phyloP scores from a whole-genome alignment of 164 flowering plant species.

The Stephania japonica region DNA sequence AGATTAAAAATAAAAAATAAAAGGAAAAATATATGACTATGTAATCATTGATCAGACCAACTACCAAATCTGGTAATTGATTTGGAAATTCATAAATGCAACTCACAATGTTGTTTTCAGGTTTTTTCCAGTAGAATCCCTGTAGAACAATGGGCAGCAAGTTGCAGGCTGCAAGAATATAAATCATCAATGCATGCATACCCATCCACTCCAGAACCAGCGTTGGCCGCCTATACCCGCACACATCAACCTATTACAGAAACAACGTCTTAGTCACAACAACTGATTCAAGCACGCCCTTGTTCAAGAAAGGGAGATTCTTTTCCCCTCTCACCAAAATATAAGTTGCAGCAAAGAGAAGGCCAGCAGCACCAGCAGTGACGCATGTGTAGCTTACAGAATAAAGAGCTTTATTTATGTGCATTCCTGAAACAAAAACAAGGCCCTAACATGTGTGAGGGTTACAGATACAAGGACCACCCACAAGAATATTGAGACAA shows the following conservation, averaged over 20 bases:
- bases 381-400: conserved; percentile 58
- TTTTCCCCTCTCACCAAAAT: conserved; percentile 37
- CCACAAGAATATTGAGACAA: background rate
- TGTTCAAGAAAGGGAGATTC: background rate
- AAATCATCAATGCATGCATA: conserved; percentile 58
- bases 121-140: conserved; percentile 69
- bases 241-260: conserved; percentile 53
- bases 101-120: conserved; percentile 59
- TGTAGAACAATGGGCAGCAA: conserved; percentile 45
- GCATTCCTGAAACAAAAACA: conserved; percentile 41
- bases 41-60: background rate
- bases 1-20: background rate
- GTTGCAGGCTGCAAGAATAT: conserved; percentile 57
- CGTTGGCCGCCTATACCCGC: conserved; percentile 39
- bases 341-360: conserved; percentile 52
- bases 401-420: conserved; percentile 68
- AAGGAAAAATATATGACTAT: too few relatives aligned
- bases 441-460: background rate
- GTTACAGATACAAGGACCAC: background rate
- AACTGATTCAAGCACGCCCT: background rate
- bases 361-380: conserved; percentile 67
- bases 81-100: background rate
- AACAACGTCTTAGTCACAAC: background rate
- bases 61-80: background rate
- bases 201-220: conserved; percentile 70